Percentiles rank a stretch among this genome's conserved stretches.
Evolutionary conservation across 306 rosid genomes (phyloP).

Genomic region (Lithocarpus polystachyus): DNA sequence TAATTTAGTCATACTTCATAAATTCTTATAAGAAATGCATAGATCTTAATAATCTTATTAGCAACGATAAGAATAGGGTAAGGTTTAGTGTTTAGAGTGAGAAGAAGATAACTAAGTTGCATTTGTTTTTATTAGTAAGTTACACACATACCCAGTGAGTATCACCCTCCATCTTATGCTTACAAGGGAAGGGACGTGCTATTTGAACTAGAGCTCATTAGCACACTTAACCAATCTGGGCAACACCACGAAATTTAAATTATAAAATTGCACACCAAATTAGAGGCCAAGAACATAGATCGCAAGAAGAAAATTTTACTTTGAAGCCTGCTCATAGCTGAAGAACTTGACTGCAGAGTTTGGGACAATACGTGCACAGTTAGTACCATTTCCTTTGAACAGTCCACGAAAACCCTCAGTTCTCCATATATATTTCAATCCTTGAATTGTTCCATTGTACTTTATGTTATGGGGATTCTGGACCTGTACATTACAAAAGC

Average conservation of each 20-base stretch:
- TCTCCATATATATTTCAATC: slow-evolving; percentile 92
- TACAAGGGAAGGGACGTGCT: no score
- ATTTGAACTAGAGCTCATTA: no score
- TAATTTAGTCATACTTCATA: no score
- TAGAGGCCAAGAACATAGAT: neutral
- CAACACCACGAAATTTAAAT: neutral
- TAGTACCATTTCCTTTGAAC: slow-evolving; percentile 95
- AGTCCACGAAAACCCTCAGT: slow-evolving; percentile 93
- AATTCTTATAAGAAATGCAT: no score
- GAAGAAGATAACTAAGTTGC: no score
- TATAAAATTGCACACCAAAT: neutral
- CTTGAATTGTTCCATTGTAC: slow-evolving; percentile 92
- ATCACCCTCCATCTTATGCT: no score
- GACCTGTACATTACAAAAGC: slow-evolving; percentile 53
- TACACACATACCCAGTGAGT: no score
- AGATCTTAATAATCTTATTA: no score
- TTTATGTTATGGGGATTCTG: slow-evolving; percentile 91
- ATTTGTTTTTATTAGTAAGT: no score
- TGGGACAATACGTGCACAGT: slow-evolving; percentile 96
- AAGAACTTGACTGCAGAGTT: slow-evolving; percentile 97
- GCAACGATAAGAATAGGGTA: no score
- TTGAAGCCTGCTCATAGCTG: slow-evolving; percentile 97
- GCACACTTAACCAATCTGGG: neutral
- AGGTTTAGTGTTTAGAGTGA: no score
- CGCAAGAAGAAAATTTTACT: slow-evolving; percentile 46